Evolutionary conservation across 2,329 filamentous ascomycete species (phyloP).

Genomic region (Emericellopsis cladophorae): DNA sequence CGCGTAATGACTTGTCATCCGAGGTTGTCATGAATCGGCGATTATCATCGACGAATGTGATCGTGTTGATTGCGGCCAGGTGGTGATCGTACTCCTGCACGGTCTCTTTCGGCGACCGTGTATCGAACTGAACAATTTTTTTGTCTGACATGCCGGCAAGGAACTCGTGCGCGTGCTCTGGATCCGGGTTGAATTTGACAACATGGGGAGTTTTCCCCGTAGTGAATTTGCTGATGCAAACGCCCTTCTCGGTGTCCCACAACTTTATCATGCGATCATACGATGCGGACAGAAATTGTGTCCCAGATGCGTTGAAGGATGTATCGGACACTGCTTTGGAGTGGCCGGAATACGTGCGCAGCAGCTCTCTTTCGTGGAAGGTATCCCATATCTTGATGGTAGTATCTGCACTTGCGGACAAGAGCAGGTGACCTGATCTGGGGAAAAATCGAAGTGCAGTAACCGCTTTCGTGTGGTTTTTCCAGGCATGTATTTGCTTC

Average conservation of each 20-base stretch:
- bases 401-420: constrained; percentile 81
- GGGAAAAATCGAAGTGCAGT: constrained; percentile 88
- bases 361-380: constrained; percentile 76
- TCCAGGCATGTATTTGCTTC: constrained; percentile 86
- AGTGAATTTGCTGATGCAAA: constrained; percentile 77
- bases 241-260: constrained; percentile 94
- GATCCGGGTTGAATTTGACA: constrained; percentile 78
- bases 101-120: constrained; percentile 59
- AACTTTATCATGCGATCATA: constrained; percentile 96
- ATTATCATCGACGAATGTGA: constrained; percentile 90
- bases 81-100: constrained; percentile 99
- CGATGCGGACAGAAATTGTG: constrained; percentile 77
- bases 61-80: constrained; percentile 92
- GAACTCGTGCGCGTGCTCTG: constrained; percentile 74
- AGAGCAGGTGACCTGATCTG: constrained; percentile 69
- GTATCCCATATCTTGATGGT: constrained; percentile 93
- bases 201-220: constrained; percentile 94
- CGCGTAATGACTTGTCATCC: constrained; percentile 89
- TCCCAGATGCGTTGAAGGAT: constrained; percentile 72
- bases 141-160: constrained; percentile 96
- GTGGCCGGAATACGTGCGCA: constrained; percentile 87
- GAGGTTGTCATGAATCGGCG: constrained; percentile 95
- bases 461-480: constrained; percentile 70
- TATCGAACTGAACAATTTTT: constrained; percentile 97
- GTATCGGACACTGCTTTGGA: constrained; percentile 82